Evolutionary conservation across 2,329 filamentous ascomycete species (phyloP).

Genomic region (Ophiostoma quercus): DNA sequence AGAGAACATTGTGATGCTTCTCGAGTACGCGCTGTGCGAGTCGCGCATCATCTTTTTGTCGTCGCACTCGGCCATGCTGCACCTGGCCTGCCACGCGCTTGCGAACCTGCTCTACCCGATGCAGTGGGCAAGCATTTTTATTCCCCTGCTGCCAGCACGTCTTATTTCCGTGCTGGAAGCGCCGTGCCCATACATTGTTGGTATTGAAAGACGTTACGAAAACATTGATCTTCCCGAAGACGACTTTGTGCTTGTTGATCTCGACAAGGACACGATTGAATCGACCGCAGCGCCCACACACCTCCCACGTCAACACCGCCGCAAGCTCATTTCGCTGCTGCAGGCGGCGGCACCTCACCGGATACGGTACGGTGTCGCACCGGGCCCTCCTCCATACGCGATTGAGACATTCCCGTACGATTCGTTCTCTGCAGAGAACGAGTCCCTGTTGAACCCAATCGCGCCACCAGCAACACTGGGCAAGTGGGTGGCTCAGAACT

Average conservation of each 20-base stretch:
- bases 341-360: conserved; percentile 89
- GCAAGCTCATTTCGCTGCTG: conserved; percentile 82
- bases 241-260: conserved; percentile 89
- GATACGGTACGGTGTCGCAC: conserved; percentile 74
- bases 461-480: conserved; percentile 67
- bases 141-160: conserved; percentile 81
- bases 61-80: conserved; percentile 92
- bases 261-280: conserved; percentile 87
- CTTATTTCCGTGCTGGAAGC: conserved; percentile 87
- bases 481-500: conserved; percentile 85
- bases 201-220: conserved; percentile 88
- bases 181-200: conserved; percentile 94
- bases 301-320: conserved; percentile 79
- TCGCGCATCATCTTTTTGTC: conserved; percentile 94
- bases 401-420: conserved; percentile 90
- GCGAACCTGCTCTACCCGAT: conserved; percentile 81
- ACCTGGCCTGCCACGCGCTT: conserved; percentile 84
- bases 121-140: conserved; percentile 90
- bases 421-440: conserved; percentile 81
- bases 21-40: conserved; percentile 89
- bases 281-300: conserved; percentile 71
- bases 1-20: conserved; percentile 84
- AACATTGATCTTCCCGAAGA: conserved; percentile 82
- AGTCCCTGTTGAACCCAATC: conserved; percentile 68
- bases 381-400: conserved; percentile 88